A percentile compares a stretch with the other conserved stretches of the same genome.
These are phyloP conservation scores for Suillus luteus DNA, from an alignment of 768 basidiomycete species.

Conservation along the genomic window DNA sequence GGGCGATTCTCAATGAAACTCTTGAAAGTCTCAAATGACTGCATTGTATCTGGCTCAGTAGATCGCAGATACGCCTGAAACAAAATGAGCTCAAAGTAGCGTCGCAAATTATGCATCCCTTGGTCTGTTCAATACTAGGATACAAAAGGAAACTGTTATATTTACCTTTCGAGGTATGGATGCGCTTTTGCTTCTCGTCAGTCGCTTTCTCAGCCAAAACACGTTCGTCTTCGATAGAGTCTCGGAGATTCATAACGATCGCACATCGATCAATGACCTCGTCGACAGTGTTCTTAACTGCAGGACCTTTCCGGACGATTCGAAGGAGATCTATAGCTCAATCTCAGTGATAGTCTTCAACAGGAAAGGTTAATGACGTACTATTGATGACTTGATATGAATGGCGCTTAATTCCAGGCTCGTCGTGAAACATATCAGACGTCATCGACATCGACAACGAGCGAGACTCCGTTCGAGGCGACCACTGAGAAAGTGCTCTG, in stretches of 20 bases:
- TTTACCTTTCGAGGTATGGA: conserved; percentile 72
- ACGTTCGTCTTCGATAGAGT: conserved; percentile 84
- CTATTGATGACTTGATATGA: conserved; percentile 92
- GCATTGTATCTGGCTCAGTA: conserved; percentile 76
- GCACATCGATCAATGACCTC: conserved; percentile 87
- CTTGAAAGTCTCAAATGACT: conserved; percentile 76
- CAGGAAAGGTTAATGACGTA: conserved; percentile 36
- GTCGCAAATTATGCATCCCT: conserved; percentile 80
- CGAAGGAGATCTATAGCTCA: conserved; percentile 65
- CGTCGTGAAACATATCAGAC: conserved; percentile 27
- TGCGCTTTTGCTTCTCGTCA: conserved; percentile 68
- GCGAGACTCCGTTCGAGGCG: conserved; percentile 31
- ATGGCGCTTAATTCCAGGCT: conserved; percentile 43
- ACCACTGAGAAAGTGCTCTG: conserved; percentile 33
- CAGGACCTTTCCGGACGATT: conserved; percentile 82
- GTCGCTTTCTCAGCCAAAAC: conserved; percentile 74
- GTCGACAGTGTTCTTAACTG: conserved; percentile 85
- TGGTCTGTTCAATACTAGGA: background rate
- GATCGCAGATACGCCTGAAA: conserved; percentile 91
- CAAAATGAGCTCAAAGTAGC: conserved; percentile 83
- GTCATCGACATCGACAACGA: conserved; percentile 48
- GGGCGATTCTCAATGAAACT: conserved; percentile 82
- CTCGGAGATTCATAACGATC: conserved; percentile 80
- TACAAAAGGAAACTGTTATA: conserved; percentile 12
- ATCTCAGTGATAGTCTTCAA: conserved; percentile 10